Evolutionary conservation across 176 grass and related monocot species (phyloP), one percentile per base, ranked within the genome.

Genomic region (Tillandsia leiboldiana): DNA sequence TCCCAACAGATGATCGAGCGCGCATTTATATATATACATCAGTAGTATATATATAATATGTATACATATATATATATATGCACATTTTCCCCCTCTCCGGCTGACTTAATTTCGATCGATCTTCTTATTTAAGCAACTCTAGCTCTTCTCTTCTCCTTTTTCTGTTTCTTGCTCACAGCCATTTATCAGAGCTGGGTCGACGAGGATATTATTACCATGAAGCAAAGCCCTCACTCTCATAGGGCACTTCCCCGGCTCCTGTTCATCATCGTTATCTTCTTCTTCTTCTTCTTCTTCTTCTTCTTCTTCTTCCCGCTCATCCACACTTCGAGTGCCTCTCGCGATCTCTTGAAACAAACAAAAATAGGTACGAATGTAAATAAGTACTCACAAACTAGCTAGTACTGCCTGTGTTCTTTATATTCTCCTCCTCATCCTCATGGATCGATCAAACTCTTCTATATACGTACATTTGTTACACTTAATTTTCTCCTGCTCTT

Each of bases 321-420:
- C 68, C 24, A 6, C 52, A 54, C n/a, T 70, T 65, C 73, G 14
- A 70, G 68, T 29, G 17, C 58, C 69, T 82, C 59, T 70, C 64
- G 47, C 33, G 33, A 42, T 65, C 49, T 28, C 56, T 61, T 61
- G 17, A 15, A 18, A 20, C 22, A 2, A 61, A 15, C 56, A 61
- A 14, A 61, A 14, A 61, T 9, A 22, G 56, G 56, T 61, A 61
- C 33, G 33, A 61, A 61, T 18, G 15, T 59, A 22, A 59, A 59
- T 59, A 22, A 59, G 8, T 13, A 59, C 26, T 50, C 52, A 1
- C 1, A 24, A 24, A 24, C 24, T 24, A 22, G 20, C 69, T 65
- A 2, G 13, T 17, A 14, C 27, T 12, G 26, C 12, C 6, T 6
- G 33, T 42, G 3, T 7, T 18, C 20, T 10, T 14, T 15, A 12